Percentiles rank a stretch among this genome's conserved stretches.
Evolutionary conservation across 805 yeast species (phyloP).

Genomic region (Vanderwaltozyma tropicalis): DNA sequence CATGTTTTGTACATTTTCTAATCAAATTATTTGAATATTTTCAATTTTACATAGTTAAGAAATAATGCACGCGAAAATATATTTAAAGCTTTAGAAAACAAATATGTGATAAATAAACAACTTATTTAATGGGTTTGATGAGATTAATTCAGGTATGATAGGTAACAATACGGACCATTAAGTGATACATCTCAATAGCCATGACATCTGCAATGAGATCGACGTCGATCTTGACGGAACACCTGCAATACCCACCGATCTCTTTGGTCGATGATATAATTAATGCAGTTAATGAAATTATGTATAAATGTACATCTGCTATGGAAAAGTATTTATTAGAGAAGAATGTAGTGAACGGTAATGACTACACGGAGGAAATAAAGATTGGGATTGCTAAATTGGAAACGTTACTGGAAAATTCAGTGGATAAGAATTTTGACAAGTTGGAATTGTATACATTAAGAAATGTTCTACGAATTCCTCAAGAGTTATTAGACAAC

Average conservation of each 20-base stretch:
- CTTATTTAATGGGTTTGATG: too few species aligned
- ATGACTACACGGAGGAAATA: slow-evolving; percentile 41
- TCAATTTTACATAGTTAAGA: too few species aligned
- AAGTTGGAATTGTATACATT: slow-evolving; percentile 73
- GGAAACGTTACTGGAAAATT: slow-evolving; percentile 63
- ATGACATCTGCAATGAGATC: slow-evolving; percentile 31
- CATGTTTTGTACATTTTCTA: too few species aligned
- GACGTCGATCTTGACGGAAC: slow-evolving; percentile 64
- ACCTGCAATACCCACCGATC: slow-evolving; percentile 75
- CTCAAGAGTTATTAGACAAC: slow-evolving; percentile 47
- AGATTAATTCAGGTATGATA: too few species aligned
- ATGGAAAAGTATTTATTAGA: slow-evolving; percentile 52
- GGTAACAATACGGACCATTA: too few species aligned
- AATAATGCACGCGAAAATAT: too few species aligned
- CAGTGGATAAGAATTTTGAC: slow-evolving; percentile 76
- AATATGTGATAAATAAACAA: too few species aligned
- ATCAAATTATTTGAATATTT: too few species aligned
- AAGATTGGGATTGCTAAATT: slow-evolving; percentile 70
- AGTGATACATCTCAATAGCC: too few species aligned
- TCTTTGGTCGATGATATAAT: slow-evolving; percentile 78
- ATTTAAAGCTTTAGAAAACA: too few species aligned
- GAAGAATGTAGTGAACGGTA: slow-evolving; percentile 12
- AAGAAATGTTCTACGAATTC: slow-evolving; percentile 65
- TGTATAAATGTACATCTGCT: slow-evolving; percentile 73
- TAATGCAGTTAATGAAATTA: slow-evolving; percentile 73